phyloP scores from a whole-genome alignment of 2,329 filamentous ascomycete genomes.

The Didymella pomorum region DNA sequence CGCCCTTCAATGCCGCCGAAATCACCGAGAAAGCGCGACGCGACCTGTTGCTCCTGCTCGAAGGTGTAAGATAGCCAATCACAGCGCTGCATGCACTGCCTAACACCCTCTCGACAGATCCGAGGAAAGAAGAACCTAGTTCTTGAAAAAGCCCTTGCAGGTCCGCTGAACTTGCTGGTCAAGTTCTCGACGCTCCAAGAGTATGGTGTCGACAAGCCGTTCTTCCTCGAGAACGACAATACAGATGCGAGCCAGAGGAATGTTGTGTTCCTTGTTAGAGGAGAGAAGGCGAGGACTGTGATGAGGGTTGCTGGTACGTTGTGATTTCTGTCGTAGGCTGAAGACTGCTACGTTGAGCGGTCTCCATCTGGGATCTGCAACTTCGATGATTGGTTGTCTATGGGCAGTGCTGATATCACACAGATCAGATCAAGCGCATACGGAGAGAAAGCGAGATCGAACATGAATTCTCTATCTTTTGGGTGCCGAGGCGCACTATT shows the following conservation, averaged over 20 bases:
- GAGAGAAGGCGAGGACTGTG: conserved; percentile 85
- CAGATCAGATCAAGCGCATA: conserved; percentile 90
- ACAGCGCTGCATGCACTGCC: conserved; percentile 42
- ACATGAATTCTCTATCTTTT: conserved; percentile 97
- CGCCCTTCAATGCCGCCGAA: conserved; percentile 75
- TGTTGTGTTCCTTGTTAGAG: conserved; percentile 90
- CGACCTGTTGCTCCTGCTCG: conserved; percentile 88
- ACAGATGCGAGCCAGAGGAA: conserved; percentile 94
- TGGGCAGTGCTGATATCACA: conserved; percentile 10
- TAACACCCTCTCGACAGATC: conserved; percentile 67
- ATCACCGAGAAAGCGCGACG: conserved; percentile 84
- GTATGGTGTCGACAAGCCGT: conserved; percentile 97
- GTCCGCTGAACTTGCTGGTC: conserved; percentile 87
- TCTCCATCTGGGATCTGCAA: not conserved
- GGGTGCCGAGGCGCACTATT: conserved; percentile 90
- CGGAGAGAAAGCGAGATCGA: conserved; percentile 87
- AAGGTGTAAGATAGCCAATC: conserved; percentile 77
- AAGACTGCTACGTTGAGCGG: not conserved
- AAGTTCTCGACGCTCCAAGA: conserved; percentile 96
- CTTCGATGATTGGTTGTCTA: not conserved
- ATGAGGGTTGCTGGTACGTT: conserved; percentile 83
- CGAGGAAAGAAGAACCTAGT: conserved; percentile 99
- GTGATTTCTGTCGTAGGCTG: not conserved
- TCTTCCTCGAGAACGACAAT: conserved; percentile 95
- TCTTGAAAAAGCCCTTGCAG: conserved; percentile 88